These are phyloP conservation scores for Plasmodium relictum DNA, from an alignment of 169 alveolate species.

Conservation along the genomic window DNA sequence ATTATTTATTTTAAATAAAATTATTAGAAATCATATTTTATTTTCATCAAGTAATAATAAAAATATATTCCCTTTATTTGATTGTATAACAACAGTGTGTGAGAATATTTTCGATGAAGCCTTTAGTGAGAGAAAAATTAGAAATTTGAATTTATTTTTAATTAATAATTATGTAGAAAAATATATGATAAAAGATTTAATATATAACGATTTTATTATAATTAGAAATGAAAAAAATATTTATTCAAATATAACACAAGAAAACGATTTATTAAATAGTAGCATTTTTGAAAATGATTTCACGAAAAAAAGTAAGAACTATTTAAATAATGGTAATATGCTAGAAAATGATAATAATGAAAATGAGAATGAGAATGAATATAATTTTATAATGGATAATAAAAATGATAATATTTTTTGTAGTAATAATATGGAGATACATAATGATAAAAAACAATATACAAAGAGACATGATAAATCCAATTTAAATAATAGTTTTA, in stretches of 20 bases:
- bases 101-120: constrained; percentile 51
- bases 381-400: background rate
- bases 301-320: background rate
- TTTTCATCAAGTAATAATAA: constrained; percentile 30
- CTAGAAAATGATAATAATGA: background rate
- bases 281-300: background rate
- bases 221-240: background rate
- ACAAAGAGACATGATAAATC: background rate
- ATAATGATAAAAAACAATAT: background rate
- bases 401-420: background rate
- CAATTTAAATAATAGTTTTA: background rate
- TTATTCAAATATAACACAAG: background rate
- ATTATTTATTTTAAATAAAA: constrained; percentile 44
- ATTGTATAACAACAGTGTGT: constrained; percentile 56
- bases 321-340: background rate
- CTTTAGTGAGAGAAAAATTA: constrained; percentile 26
- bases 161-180: constrained; percentile 24
- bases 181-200: constrained; percentile 35
- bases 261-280: background rate
- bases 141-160: background rate
- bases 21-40: constrained; percentile 17
- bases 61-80: constrained; percentile 14
- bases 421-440: background rate
- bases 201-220: background rate
- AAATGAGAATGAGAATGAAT: background rate